These are phyloP conservation scores for Arabidopsis suecica DNA, from an alignment of 345 rosid species.

Conservation along the genomic window DNA sequence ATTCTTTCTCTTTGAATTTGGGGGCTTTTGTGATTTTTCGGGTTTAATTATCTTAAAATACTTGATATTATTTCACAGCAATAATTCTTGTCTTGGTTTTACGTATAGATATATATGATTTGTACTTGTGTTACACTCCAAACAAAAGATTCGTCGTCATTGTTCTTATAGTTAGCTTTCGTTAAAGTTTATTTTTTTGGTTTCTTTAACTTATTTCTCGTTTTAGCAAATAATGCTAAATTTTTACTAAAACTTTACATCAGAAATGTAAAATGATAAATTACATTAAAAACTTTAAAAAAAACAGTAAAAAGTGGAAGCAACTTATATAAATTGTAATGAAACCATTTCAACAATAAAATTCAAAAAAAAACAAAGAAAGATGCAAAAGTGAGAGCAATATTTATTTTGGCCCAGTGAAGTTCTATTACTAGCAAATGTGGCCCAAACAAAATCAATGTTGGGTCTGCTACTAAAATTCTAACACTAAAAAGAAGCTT, in stretches of 20 bases:
- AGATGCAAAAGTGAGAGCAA: neutral
- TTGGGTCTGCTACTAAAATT: neutral
- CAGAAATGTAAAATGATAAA: neutral
- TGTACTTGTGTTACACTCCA: constrained; percentile 39
- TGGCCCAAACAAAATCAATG: neutral
- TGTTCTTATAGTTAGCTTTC: neutral
- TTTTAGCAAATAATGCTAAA: neutral
- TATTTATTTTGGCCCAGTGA: neutral
- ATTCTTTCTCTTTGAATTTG: constrained; percentile 39
- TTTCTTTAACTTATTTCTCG: neutral
- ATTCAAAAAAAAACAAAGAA: constrained; percentile 7
- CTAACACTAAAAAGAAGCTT: neutral
- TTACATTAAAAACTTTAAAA: neutral
- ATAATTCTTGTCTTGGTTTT: constrained; percentile 42
- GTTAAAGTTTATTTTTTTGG: neutral
- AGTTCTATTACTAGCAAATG: constrained; percentile 5
- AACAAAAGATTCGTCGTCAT: constrained; percentile 19
- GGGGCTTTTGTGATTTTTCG: constrained; percentile 34
- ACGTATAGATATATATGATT: constrained; percentile 40
- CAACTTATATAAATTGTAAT: neutral
- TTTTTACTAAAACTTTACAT: neutral
- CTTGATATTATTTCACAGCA: constrained; percentile 33
- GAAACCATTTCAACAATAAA: neutral
- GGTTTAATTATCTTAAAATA: constrained; percentile 33
- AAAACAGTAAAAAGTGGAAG: neutral